Base-by-base conservation (phyloP, 83 land plant species). In the Thuja plicata region DNA sequence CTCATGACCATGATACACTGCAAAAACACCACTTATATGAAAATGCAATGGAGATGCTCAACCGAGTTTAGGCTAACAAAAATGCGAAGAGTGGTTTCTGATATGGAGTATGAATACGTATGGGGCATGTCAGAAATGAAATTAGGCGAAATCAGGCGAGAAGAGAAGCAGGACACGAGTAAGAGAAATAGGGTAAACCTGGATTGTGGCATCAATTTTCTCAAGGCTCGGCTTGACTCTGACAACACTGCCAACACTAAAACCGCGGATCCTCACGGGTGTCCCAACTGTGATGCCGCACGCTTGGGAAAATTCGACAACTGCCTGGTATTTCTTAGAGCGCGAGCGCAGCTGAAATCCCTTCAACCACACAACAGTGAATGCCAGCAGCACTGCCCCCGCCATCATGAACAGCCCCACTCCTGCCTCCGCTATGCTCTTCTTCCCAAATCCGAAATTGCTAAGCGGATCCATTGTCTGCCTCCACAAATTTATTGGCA, bases 371-470 rank as follows among this genome's bases (percentile, higher is more conserved):
- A 89, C 96, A 41, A 98, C 48, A 32, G 95, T 93, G 34, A 97
- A 90, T 0, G 95, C 94, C 40, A 97, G 86, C 37, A 98, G 91
- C 34, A 96, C 95, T 1, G 93, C 93, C 32, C 99, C 99, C 0
- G 98, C 93, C 15, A 97, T 92, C 52, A 98, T 90, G 90, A 98
- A 98, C 78, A 98, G 88, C 54, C 99, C 99, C 5, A 97, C 98
- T 3, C 99, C 99, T n/a, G 96, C 99, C 79, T 98, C 99, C 96
- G 95, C 94, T 38, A 98, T 91, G 91, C 99, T 98, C 82, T 92
- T 91, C 41, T 90, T 91, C 10, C 99, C 99, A 90, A 97, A 98
- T 24, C 99, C 99, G 90, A 98, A 97, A 88, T 98, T 94, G 85
- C 96, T 92, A 76, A 98, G 88, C 0, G 97, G 99, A 32, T 91